Evolutionary conservation across 169 alveolate species (phyloP).

Genomic region (Sarcocystis neurona): DNA sequence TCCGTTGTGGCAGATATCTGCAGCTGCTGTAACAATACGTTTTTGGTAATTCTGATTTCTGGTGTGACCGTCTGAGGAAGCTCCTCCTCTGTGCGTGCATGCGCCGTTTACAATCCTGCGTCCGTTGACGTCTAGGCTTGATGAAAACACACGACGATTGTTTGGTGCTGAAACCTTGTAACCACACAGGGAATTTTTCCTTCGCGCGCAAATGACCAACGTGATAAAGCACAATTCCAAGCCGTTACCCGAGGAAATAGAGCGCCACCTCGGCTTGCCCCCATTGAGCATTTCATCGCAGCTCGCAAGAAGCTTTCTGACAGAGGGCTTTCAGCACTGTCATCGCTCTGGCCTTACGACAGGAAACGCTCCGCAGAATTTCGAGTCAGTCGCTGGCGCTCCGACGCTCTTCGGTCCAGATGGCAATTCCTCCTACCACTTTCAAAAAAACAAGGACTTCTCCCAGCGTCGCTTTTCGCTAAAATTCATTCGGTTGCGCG

Average conservation of each 20-base stretch:
- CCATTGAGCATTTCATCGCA: conserved; percentile 59
- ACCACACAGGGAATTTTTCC: conserved; percentile 65
- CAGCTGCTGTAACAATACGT: no score
- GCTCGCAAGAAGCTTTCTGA: conserved; percentile 7
- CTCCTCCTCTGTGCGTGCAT: no score
- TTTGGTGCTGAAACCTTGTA: no score
- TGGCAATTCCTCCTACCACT: conserved; percentile 61
- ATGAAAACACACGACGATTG: no score
- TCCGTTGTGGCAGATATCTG: no score
- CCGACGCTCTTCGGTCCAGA: conserved; percentile 42
- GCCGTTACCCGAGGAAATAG: conserved; percentile 65
- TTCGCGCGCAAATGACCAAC: conserved; percentile 52
- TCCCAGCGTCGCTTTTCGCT: conserved; percentile 25
- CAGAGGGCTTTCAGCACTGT: conserved; percentile 50
- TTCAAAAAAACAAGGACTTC: conserved; percentile 41
- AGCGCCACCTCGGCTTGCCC: conserved; percentile 62
- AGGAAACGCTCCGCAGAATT: conserved; percentile 65
- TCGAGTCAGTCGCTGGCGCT: conserved; percentile 52
- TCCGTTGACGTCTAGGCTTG: no score
- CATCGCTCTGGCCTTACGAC: conserved; percentile 66
- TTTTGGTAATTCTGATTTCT: no score
- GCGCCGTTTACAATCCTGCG: no score
- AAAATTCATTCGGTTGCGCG: conserved; percentile 11
- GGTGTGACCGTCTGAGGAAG: no score
- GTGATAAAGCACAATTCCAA: conserved; percentile 61